Evolutionary conservation across 495 filamentous ascomycete species (phyloP).

Genomic region (Corynascus novoguineensis): DNA sequence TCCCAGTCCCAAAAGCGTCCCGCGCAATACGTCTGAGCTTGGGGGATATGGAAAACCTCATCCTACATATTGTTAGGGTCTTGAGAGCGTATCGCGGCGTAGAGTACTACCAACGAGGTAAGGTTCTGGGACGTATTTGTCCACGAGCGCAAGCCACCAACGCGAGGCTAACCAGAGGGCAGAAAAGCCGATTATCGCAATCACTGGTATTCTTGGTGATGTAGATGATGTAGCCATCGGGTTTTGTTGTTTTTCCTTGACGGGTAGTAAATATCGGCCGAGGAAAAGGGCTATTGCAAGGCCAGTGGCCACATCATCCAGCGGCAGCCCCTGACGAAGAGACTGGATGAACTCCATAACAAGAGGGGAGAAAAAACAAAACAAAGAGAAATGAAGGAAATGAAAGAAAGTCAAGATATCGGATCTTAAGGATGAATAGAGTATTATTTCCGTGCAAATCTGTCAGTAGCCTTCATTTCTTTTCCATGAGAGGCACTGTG

Average conservation of each 20-base stretch:
- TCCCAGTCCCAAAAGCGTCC: constrained; percentile 78
- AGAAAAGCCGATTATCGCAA: constrained; percentile 10
- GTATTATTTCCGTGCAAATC: too few species aligned
- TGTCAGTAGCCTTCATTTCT: too few species aligned
- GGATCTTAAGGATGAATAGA: too few species aligned
- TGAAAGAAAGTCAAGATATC: constrained; percentile 7
- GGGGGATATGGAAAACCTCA: constrained; percentile 91
- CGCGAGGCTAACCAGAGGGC: constrained; percentile 17
- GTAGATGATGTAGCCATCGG: neutral
- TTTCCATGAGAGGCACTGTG: too few species aligned
- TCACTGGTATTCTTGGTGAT: neutral
- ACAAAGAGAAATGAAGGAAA: neutral
- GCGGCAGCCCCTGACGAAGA: constrained; percentile 1
- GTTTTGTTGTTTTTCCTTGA: neutral
- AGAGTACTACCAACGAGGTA: constrained; percentile 58
- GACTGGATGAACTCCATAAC: constrained; percentile 17
- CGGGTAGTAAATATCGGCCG: neutral
- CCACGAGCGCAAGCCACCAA: constrained; percentile 37
- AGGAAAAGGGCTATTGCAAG: constrained; percentile 12
- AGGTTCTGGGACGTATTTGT: constrained; percentile 60
- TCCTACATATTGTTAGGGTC: constrained; percentile 50
- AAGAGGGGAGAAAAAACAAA: too few species aligned
- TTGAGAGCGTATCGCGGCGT: neutral
- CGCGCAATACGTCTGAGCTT: constrained; percentile 80
- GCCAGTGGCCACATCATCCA: constrained; percentile 16